Conservation (phyloP, 2,329 filamentous ascomycete genomes). For the Trichoderma sp. region DNA sequence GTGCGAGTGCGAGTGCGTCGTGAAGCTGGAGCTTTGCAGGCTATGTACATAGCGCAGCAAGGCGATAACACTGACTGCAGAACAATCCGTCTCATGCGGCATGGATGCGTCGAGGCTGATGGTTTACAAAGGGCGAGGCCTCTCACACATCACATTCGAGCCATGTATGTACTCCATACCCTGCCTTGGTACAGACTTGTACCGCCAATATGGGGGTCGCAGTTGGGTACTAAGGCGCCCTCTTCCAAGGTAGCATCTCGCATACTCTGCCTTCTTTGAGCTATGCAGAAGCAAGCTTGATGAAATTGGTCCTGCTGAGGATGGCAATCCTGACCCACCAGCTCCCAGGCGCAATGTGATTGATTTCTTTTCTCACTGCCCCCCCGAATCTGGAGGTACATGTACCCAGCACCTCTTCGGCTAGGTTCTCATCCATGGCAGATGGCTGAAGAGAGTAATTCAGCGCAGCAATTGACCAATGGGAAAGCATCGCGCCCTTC, state of each 20-base stretch:
- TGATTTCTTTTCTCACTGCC: neutral
- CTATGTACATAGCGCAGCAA: neutral
- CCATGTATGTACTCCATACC: neutral
- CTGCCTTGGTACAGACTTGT: neutral
- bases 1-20: neutral
- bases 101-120: neutral
- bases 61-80: neutral
- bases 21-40: neutral
- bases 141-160: neutral
- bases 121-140: neutral
- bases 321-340: neutral
- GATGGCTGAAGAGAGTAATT: slow-evolving; percentile 11
- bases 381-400: neutral
- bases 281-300: neutral
- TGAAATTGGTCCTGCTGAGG: neutral
- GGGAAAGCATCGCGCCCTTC: neutral
- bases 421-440: neutral
- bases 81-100: neutral
- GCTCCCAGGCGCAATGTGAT: neutral
- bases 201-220: neutral
- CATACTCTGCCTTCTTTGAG: neutral
- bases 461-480: slow-evolving; percentile 1
- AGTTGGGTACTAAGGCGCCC: slow-evolving; percentile 1
- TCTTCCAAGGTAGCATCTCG: neutral
- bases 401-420: neutral